Evolutionary conservation across 108 stramenopile species (phyloP).

Genomic region (Stephanodiscus triporus): DNA sequence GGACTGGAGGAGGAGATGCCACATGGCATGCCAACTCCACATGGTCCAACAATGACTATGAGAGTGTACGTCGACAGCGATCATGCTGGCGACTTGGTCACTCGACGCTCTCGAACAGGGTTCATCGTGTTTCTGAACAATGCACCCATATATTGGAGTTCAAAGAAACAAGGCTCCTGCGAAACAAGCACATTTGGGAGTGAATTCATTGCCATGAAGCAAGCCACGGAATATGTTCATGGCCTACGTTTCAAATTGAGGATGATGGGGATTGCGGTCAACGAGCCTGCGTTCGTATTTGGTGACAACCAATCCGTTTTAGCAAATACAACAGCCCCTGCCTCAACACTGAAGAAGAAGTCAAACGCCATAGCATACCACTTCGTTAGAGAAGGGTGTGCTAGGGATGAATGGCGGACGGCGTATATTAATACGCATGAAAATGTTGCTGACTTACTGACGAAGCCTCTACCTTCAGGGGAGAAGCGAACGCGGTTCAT

Average conservation of each 20-base stretch:
- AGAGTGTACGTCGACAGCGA: no score
- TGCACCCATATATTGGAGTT: no score
- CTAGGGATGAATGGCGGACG: constrained; percentile 10
- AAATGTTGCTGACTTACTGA: constrained; percentile 8
- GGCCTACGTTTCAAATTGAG: constrained; percentile 46
- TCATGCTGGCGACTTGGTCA: no score
- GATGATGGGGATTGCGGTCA: constrained; percentile 59
- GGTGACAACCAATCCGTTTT: constrained; percentile 44
- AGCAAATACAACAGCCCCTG: constrained; percentile 40
- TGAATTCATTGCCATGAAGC: constrained; percentile 59
- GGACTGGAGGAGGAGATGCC: constrained; percentile 2
- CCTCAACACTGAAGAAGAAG: constrained; percentile 64
- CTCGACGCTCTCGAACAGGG: no score
- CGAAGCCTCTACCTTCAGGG: constrained; percentile 11
- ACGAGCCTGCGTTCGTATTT: constrained; percentile 20
- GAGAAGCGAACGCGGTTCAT: not conserved
- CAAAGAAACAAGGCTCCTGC: no score
- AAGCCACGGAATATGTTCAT: constrained; percentile 37
- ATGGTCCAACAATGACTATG: no score
- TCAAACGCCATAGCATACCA: constrained; percentile 53
- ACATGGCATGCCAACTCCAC: constrained; percentile 3
- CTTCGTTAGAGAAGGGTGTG: constrained; percentile 18
- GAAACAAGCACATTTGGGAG: no score
- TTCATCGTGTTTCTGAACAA: no score
- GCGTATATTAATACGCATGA: not conserved